phyloP scores from a whole-genome alignment of 345 rosid genomes.

The Arabis alpina region DNA sequence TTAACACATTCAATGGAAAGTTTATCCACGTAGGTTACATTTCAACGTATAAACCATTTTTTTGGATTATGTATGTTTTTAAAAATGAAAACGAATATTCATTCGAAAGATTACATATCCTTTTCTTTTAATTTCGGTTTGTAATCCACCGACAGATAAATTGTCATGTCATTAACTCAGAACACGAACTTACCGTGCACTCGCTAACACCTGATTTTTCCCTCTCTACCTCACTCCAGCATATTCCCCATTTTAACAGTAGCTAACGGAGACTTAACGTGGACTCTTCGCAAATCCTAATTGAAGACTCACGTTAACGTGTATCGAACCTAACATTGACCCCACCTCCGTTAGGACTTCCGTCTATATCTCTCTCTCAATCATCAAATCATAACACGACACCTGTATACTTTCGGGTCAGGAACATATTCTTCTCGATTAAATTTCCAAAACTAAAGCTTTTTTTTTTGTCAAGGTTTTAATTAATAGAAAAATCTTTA shows the following conservation, averaged over 20 bases:
- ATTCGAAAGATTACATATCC: constrained; percentile 30
- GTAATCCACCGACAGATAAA: constrained; percentile 41
- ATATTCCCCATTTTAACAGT: constrained; percentile 24
- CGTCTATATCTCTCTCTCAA: constrained; percentile 33
- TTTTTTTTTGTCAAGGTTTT: not conserved
- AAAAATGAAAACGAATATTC: constrained; percentile 29
- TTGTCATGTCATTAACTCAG: constrained; percentile 26
- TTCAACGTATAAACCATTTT: not conserved
- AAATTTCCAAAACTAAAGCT: constrained; percentile 13
- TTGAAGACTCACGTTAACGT: constrained; percentile 26
- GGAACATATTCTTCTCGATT: constrained; percentile 37
- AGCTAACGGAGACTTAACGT: constrained; percentile 45
- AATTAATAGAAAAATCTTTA: not conserved
- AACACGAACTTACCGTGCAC: constrained; percentile 29
- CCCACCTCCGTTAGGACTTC: constrained; percentile 52
- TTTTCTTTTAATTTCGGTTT: constrained; percentile 17
- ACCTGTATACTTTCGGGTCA: constrained; percentile 25
- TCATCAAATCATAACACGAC: constrained; percentile 40
- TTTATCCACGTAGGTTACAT: too few species aligned
- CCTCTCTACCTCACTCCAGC: constrained; percentile 19
- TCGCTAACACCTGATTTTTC: constrained; percentile 14
- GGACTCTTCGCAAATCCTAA: constrained; percentile 40
- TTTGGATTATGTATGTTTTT: too few species aligned
- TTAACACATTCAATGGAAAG: too few species aligned
- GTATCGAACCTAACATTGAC: constrained; percentile 30